Percentiles rank a stretch among this genome's conserved stretches.
phyloP scores from a whole-genome alignment of 2,329 filamentous ascomycete species.

The Ophiosphaerella korrae region DNA sequence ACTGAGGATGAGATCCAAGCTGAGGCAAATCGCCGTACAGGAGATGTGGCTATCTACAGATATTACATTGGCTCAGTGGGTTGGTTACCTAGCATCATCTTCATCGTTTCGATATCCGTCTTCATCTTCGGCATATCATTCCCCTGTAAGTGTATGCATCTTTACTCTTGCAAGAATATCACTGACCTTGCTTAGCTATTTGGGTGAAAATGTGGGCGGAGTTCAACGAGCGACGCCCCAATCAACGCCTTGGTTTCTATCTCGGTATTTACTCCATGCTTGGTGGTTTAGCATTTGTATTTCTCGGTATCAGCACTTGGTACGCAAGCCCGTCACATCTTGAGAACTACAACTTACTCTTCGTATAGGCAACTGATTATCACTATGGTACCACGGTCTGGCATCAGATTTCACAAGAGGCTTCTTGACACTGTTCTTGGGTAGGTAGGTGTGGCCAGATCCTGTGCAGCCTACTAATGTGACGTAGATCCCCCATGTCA shows the following conservation, averaged over 20 bases:
- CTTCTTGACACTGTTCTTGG: conserved; percentile 57
- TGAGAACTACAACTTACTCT: background rate
- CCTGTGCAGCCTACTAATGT: conserved; percentile 11
- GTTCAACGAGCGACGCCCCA: conserved; percentile 47
- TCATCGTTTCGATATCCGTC: conserved; percentile 38
- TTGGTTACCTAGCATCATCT: conserved; percentile 35
- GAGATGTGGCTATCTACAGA: conserved; percentile 40
- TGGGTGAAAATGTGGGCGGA: conserved; percentile 59
- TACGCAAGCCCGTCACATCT: conserved; percentile 4
- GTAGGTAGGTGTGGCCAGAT: conserved; percentile 25
- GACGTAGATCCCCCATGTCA: conserved; percentile 43
- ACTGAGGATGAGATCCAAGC: conserved; percentile 40
- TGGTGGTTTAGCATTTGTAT: conserved; percentile 31
- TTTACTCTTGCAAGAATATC: background rate
- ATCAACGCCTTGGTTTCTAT: conserved; percentile 42
- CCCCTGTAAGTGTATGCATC: conserved; percentile 26
- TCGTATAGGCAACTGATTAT: conserved; percentile 55
- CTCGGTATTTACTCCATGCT: conserved; percentile 41
- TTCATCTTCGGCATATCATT: conserved; percentile 44
- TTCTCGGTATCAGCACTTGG: conserved; percentile 40
- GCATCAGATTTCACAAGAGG: conserved; percentile 54
- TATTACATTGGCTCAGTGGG: conserved; percentile 42
- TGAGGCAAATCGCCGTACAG: conserved; percentile 38
- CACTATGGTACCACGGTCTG: conserved; percentile 60
- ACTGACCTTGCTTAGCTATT: conserved; percentile 32